These are phyloP conservation scores for Coniochaeta prunicola DNA, from an alignment of 2,329 filamentous ascomycete species.

Conservation along the genomic window DNA sequence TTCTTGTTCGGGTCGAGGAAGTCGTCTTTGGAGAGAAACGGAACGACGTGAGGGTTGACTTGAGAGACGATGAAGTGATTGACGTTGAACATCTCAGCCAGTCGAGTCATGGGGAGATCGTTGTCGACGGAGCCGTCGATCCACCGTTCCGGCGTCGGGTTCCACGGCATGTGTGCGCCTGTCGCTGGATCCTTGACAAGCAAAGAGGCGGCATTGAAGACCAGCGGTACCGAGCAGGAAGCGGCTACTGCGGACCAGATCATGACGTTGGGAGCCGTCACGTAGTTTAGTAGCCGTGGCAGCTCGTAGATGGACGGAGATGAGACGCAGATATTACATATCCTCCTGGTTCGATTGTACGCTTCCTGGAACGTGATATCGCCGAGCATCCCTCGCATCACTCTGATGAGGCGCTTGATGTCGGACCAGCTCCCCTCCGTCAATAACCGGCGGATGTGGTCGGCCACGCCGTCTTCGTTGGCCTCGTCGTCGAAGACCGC, in stretches of 20 bases:
- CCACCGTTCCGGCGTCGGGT: constrained; percentile 75
- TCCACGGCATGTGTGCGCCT: constrained; percentile 73
- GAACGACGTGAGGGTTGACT: constrained; percentile 89
- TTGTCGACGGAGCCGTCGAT: constrained; percentile 95
- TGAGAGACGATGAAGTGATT: constrained; percentile 98
- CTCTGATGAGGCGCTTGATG: constrained; percentile 70
- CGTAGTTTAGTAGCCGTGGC: constrained; percentile 81
- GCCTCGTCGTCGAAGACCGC: constrained; percentile 66
- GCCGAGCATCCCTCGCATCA: constrained; percentile 74
- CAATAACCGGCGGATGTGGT: constrained; percentile 64
- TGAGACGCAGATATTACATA: constrained; percentile 91
- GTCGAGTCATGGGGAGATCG: constrained; percentile 81
- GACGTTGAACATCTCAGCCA: constrained; percentile 95
- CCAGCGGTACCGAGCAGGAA: constrained; percentile 83
- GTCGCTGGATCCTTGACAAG: constrained; percentile 81
- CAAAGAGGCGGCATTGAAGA: constrained; percentile 74
- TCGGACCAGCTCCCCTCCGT: constrained; percentile 83
- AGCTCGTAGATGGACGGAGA: constrained; percentile 82
- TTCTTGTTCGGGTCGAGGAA: constrained; percentile 34
- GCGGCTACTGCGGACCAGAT: constrained; percentile 97
- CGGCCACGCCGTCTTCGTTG: constrained; percentile 53
- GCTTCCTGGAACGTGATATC: constrained; percentile 94
- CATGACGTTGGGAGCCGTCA: constrained; percentile 88
- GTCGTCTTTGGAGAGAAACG: constrained; percentile 74
- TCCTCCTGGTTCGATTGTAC: constrained; percentile 86